Percentiles rank a stretch among this genome's conserved stretches.
These are phyloP conservation scores for Pleurostoma richardsiae DNA, from an alignment of 2,329 filamentous ascomycete genomes.

Conservation along the genomic window DNA sequence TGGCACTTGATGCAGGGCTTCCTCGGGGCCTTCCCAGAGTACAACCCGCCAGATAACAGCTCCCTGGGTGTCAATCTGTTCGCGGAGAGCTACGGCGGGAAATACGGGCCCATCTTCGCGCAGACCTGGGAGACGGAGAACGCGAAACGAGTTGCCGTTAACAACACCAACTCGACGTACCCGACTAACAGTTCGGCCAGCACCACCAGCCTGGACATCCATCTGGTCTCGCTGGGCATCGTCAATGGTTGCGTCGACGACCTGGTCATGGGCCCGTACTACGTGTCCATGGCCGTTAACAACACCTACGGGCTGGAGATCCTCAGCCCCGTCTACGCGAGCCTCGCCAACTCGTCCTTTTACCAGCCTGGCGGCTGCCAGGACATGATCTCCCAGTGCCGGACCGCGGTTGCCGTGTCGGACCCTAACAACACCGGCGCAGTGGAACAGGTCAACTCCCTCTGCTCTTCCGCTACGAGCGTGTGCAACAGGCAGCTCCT, in stretches of 20 bases:
- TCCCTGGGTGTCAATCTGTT: conserved; percentile 46
- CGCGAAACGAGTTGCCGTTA: conserved; percentile 8
- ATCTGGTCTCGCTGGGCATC: conserved; percentile 9
- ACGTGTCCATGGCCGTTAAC: conserved; percentile 8
- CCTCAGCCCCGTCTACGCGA: neutral
- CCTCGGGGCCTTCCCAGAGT: conserved; percentile 54
- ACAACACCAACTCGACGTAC: conserved; percentile 9
- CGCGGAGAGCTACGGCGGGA: conserved; percentile 52
- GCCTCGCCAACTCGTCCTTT: conserved; percentile 21
- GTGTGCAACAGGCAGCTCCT: conserved; percentile 55
- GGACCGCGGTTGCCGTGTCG: conserved; percentile 1
- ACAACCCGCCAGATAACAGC: conserved; percentile 15
- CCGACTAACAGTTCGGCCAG: neutral
- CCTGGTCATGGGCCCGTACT: conserved; percentile 1
- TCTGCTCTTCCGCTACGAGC: conserved; percentile 49
- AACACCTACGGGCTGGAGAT: neutral
- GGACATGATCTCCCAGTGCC: conserved; percentile 46
- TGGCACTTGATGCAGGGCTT: conserved; percentile 59
- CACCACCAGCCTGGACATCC: conserved; percentile 1
- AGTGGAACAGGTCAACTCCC: conserved; percentile 27
- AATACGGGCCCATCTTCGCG: conserved; percentile 52
- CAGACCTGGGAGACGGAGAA: conserved; percentile 43
- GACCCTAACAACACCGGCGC: conserved; percentile 12
- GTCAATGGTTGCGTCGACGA: conserved; percentile 8
- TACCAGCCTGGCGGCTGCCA: conserved; percentile 45